Conservation (phyloP, 345 rosid genomes). For the Angophora floribunda region DNA sequence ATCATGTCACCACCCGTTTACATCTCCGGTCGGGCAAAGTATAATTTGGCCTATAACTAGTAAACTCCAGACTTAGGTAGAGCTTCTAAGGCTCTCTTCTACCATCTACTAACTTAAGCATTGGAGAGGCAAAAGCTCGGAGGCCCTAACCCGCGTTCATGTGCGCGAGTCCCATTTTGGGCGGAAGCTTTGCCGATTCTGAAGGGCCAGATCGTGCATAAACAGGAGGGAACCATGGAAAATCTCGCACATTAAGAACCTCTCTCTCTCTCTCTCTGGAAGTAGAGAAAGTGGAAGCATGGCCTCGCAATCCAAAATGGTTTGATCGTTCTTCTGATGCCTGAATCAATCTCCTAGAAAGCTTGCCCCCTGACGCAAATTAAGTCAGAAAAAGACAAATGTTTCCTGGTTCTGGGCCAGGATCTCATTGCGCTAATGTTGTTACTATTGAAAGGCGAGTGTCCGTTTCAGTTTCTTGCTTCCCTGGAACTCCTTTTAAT, state of each 20-base stretch:
- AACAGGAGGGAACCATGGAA: neutral
- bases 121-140: neutral
- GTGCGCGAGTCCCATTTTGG: neutral
- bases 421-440: neutral
- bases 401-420: neutral
- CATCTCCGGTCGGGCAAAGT: neutral
- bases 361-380: neutral
- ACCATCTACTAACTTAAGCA: neutral
- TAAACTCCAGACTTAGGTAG: neutral
- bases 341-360: neutral
- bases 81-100: neutral
- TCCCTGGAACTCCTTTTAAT: neutral
- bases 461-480: neutral
- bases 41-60: neutral
- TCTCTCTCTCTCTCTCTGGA: neutral
- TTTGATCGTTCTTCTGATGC: neutral
- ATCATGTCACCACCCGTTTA: neutral
- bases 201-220: neutral
- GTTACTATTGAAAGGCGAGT: neutral
- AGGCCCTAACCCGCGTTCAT: neutral
- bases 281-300: neutral
- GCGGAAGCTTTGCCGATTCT: neutral
- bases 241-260: neutral
- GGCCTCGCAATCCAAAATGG: neutral
- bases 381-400: no score